Evolutionary conservation across 345 rosid species (phyloP).

Genomic region (Pseudoturritis turrita): DNA sequence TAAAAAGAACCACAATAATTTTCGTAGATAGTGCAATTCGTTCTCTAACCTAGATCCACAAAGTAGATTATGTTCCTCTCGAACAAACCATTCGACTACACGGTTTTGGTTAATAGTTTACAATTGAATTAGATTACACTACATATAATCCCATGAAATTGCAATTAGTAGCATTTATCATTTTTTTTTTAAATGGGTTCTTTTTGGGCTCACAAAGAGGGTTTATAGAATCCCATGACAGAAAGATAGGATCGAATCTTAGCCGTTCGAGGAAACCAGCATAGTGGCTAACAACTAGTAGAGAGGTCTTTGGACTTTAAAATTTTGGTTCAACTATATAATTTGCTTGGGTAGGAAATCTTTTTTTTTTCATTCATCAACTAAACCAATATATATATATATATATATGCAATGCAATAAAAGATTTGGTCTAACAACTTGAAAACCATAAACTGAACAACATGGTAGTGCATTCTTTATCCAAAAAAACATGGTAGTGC

Average conservation of each 20-base stretch:
- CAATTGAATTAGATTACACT: background rate
- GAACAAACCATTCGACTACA: no score
- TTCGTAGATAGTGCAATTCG: no score
- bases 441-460: background rate
- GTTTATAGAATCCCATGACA: background rate
- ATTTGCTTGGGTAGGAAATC: background rate
- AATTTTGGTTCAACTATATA: background rate
- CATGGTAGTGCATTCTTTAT: background rate
- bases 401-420: background rate
- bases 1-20: no score
- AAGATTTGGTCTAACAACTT: constrained; percentile 13
- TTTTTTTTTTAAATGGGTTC: background rate
- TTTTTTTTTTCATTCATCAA: background rate
- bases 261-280: background rate
- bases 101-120: background rate
- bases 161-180: no score
- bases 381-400: background rate
- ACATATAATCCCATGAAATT: background rate
- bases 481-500: background rate
- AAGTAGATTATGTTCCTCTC: no score
- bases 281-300: constrained; percentile 4
- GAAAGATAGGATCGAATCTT: background rate
- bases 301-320: background rate
- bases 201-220: background rate
- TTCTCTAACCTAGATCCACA: no score